Conservation (phyloP, 805 yeast genomes). For the Candida quercuum region DNA sequence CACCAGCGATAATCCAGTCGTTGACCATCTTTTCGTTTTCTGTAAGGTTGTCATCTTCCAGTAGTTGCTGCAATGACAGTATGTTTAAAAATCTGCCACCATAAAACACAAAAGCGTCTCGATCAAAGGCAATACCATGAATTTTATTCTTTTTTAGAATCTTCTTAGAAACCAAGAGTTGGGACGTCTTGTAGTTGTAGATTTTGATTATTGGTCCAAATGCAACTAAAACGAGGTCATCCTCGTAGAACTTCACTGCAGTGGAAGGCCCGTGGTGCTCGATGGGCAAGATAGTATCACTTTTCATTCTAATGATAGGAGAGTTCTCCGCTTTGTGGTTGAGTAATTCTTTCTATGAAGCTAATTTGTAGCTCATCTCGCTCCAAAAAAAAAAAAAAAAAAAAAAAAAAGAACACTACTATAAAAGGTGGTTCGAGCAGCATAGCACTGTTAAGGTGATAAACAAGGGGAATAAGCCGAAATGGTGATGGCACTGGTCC, state of each 20-base stretch:
- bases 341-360: too few relatives aligned
- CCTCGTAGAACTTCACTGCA: slow-evolving; percentile 40
- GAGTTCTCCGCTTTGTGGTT: too few relatives aligned
- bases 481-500: too few relatives aligned
- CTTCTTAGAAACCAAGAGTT: slow-evolving; percentile 33
- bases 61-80: slow-evolving; percentile 26
- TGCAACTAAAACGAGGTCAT: slow-evolving; percentile 49
- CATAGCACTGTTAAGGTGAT: too few relatives aligned
- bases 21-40: slow-evolving; percentile 45
- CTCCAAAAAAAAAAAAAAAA: neutral
- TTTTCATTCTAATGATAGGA: too few relatives aligned
- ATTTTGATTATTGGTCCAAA: slow-evolving; percentile 64
- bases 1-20: slow-evolving; percentile 77
- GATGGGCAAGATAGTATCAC: slow-evolving; percentile 1
- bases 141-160: slow-evolving; percentile 72
- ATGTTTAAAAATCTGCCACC: slow-evolving; percentile 72
- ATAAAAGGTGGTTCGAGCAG: too few relatives aligned
- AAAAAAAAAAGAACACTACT: neutral
- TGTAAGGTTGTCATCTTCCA: slow-evolving; percentile 18
- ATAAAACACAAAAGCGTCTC: slow-evolving; percentile 37
- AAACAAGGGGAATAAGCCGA: too few relatives aligned
- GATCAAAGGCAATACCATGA: slow-evolving; percentile 59
- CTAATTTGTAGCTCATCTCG: neutral
- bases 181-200: slow-evolving; percentile 38
- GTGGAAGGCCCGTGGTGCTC: slow-evolving; percentile 67